Evolutionary conservation across 2,329 filamentous ascomycete genomes (phyloP).

Genomic region (Stagonosporopsis vannaccii): DNA sequence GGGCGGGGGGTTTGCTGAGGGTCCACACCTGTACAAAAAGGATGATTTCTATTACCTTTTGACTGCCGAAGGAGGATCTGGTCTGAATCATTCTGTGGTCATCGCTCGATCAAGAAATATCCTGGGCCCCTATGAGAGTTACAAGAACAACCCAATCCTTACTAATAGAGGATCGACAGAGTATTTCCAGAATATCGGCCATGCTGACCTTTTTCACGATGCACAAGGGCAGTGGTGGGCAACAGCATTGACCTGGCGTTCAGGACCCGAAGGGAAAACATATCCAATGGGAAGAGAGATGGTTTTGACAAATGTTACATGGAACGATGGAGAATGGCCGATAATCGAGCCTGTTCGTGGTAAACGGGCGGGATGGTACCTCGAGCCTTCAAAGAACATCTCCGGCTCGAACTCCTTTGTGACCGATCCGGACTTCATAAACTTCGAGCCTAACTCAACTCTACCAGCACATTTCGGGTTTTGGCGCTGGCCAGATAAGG

Average conservation of each 20-base stretch:
- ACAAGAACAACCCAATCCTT: constrained; percentile 16
- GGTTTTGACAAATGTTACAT: constrained; percentile 33
- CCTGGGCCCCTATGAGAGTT: constrained; percentile 16
- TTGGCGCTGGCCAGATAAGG: background rate
- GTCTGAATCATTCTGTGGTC: constrained; percentile 40
- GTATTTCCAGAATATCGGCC: constrained; percentile 45
- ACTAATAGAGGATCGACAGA: constrained; percentile 42
- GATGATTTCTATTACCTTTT: constrained; percentile 22
- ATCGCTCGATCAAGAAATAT: constrained; percentile 46
- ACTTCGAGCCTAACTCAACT: background rate
- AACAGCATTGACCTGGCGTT: constrained; percentile 28
- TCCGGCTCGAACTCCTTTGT: background rate
- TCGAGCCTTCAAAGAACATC: background rate
- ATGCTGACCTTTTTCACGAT: constrained; percentile 39
- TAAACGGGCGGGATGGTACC: background rate
- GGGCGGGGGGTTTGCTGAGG: constrained; percentile 39
- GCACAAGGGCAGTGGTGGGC: constrained; percentile 32
- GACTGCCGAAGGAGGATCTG: constrained; percentile 47
- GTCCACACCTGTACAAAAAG: constrained; percentile 50
- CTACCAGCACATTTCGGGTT: background rate
- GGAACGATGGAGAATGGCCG: constrained; percentile 53
- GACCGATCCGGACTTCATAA: background rate
- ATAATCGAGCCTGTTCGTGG: constrained; percentile 50
- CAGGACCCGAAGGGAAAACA: constrained; percentile 12
- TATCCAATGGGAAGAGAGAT: constrained; percentile 40